Evolutionary conservation across 2,329 filamentous ascomycete species (phyloP).

Genomic region (Pseudodiploospora longispora): DNA sequence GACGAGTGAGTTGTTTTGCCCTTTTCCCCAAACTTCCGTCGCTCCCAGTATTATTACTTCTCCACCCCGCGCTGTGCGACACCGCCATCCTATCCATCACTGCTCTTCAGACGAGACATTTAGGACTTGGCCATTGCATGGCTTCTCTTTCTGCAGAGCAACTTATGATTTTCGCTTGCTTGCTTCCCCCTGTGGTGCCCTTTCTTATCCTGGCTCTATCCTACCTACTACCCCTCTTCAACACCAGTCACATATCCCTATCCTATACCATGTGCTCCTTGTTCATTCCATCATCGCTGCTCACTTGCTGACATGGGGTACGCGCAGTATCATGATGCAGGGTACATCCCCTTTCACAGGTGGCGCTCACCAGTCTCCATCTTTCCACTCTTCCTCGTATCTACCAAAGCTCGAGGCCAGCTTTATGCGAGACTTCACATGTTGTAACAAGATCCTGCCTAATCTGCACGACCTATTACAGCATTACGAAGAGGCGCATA

Average conservation of each 20-base stretch:
- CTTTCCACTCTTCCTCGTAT: constrained; percentile 93
- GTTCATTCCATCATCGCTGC: background rate
- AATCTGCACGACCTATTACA: constrained; percentile 91
- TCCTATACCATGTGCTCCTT: too few relatives aligned
- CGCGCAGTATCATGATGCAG: constrained; percentile 78
- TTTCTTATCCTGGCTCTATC: too few relatives aligned
- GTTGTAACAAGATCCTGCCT: constrained; percentile 81
- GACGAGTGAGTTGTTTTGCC: constrained; percentile 71
- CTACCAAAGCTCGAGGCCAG: constrained; percentile 93
- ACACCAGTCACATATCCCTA: too few relatives aligned
- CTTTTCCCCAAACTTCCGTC: constrained; percentile 2
- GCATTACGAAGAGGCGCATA: constrained; percentile 94
- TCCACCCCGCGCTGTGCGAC: background rate
- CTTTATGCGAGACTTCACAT: constrained; percentile 96
- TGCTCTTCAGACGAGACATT: constrained; percentile 4
- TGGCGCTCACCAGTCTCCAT: constrained; percentile 72
- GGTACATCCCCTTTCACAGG: constrained; percentile 80
- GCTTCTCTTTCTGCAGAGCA: too few relatives aligned
- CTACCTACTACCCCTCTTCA: too few relatives aligned
- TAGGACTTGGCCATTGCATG: background rate
- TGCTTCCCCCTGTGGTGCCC: too few relatives aligned
- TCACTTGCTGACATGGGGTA: constrained; percentile 14
- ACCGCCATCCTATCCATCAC: background rate
- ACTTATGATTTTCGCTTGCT: too few relatives aligned
- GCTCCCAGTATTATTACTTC: constrained; percentile 11